These are phyloP conservation scores for Petunia axillaris DNA, from an alignment of 257 asterid genomes.

Conservation along the genomic window DNA sequence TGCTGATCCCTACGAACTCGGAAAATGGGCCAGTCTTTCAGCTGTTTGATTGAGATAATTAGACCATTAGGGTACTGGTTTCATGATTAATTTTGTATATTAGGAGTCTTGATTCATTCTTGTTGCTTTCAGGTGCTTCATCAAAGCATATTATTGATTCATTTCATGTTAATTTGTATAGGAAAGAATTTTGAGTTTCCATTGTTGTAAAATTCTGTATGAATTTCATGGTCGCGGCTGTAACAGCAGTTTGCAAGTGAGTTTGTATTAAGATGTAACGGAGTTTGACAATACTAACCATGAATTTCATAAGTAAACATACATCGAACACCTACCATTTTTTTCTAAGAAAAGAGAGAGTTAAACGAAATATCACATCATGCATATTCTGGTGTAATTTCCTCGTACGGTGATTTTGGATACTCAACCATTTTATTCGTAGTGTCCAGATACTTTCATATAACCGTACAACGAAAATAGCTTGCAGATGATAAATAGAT, in stretches of 20 bases:
- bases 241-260: not conserved
- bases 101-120: slow-evolving; percentile 9
- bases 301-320: no score
- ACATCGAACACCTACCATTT: no score
- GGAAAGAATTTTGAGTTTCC: not conserved
- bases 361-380: no score
- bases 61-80: not conserved
- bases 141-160: slow-evolving; percentile 7
- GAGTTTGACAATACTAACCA: not conserved
- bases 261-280: slow-evolving; percentile 16
- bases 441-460: no score
- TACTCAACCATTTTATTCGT: no score
- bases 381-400: no score
- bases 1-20: slow-evolving; percentile 89
- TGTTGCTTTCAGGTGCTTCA: slow-evolving; percentile 9
- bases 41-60: slow-evolving; percentile 52
- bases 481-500: no score
- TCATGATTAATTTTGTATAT: slow-evolving; percentile 13
- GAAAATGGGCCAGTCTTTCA: slow-evolving; percentile 94
- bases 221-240: not conserved
- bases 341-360: no score
- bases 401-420: no score
- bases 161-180: slow-evolving; percentile 3
- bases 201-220: not conserved
- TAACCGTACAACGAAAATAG: no score